These are phyloP conservation scores for Candida railenensis DNA, from an alignment of 805 yeast species.

Conservation along the genomic window DNA sequence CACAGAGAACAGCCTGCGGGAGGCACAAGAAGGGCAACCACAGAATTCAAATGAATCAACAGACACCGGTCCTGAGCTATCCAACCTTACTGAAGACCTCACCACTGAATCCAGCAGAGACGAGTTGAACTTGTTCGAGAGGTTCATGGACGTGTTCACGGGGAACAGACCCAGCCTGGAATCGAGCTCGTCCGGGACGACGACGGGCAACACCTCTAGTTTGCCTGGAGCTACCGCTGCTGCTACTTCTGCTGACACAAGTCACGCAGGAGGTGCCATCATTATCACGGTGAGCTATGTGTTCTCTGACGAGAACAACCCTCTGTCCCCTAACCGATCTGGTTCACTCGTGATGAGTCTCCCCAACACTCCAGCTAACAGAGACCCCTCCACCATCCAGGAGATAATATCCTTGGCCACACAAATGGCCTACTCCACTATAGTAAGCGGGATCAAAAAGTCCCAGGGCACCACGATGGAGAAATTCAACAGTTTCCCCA, in stretches of 20 bases:
- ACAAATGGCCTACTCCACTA: constrained; percentile 64
- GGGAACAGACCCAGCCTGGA: constrained; percentile 4
- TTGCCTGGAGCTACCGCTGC: not conserved
- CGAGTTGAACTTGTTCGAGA: not conserved
- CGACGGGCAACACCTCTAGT: constrained; percentile 3
- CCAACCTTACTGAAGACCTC: not conserved
- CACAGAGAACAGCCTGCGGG: not conserved
- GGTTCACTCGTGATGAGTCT: constrained; percentile 65
- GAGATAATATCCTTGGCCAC: constrained; percentile 67
- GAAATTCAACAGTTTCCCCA: constrained; percentile 49
- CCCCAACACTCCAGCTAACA: constrained; percentile 61
- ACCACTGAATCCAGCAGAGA: not conserved
- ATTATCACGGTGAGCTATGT: constrained; percentile 45
- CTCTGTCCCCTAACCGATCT: constrained; percentile 39
- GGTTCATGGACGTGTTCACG: constrained; percentile 4
- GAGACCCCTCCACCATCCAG: constrained; percentile 60
- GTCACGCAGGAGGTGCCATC: constrained; percentile 30
- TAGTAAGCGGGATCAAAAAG: constrained; percentile 48
- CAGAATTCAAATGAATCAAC: not conserved
- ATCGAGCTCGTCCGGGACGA: no score
- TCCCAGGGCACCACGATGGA: constrained; percentile 54
- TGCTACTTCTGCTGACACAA: constrained; percentile 5
- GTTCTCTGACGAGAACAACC: constrained; percentile 40
- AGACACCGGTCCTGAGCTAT: not conserved
- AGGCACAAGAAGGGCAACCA: not conserved